Base-by-base conservation (phyloP, 768 basidiomycete genomes). In the Auriscalpium orientale region DNA sequence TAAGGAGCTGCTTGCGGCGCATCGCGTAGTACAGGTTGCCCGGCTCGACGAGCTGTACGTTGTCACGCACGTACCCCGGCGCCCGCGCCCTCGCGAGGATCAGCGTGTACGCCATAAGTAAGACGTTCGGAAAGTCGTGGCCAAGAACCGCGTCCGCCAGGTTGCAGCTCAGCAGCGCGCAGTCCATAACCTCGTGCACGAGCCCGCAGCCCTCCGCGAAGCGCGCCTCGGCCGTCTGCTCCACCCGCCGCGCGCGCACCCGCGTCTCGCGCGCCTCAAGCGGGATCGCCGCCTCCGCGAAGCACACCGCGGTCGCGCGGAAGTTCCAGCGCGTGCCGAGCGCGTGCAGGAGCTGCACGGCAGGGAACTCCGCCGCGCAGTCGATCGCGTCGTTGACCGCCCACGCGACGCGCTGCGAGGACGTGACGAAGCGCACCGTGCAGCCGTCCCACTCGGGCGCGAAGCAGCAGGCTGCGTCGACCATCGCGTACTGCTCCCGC, bases 381-480 rank as follows among this genome's bases (percentile, higher is more conserved):
- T 53, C 52, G 8, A 48, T 49, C 12, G 36, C 51, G 18, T 50
- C 60, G 46, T 62, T 62, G 8, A 57, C 13, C 15, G 54, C 57
- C 57, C 57, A 58, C 34, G 54, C 60, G 35, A 58, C 47, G 16
- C 57, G 57, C n/a, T 47, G 45, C 15, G 57, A 53, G 8, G 60
- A 44, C 22, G 58, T 20, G 20, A 38, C 48, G 11, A 61, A 55
- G 48, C 54, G 54, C 22, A 61, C 60, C 15, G 54, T 54, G 37
- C 55, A 46, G 16, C 57, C 57, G 36, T 35, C 54, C 60, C 60
- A 61, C 33, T 36, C 15, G 36, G 45, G 55, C 13, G 54, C 60
- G 54, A 57, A 61, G 46, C 60, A 61, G 40, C 50, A 54, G 18
- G 60, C 53, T 37, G 60, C 60, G 44, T 61, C 57, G 33, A 61